Evolutionary conservation across 2,329 filamentous ascomycete genomes (phyloP).

Genomic region (Ophiocordyceps sinensis): DNA sequence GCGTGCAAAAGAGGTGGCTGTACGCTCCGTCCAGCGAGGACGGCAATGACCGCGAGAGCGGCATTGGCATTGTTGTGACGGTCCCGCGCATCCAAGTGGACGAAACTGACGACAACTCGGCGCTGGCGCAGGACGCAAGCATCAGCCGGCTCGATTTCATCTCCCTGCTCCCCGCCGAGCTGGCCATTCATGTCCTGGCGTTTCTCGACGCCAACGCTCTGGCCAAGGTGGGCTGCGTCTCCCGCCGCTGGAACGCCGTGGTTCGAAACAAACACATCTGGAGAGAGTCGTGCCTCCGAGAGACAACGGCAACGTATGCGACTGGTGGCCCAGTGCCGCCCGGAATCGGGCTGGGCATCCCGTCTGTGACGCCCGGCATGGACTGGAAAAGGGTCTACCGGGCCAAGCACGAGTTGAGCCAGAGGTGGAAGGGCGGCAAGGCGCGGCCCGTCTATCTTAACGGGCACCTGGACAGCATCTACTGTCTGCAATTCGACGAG

Average conservation of each 20-base stretch:
- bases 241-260: constrained; percentile 31
- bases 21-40: constrained; percentile 26
- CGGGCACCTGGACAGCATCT: constrained; percentile 90
- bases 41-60: constrained; percentile 45
- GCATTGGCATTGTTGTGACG: constrained; percentile 45
- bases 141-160: constrained; percentile 47
- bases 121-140: constrained; percentile 18
- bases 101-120: constrained; percentile 16
- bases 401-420: constrained; percentile 59
- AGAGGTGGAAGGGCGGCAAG: constrained; percentile 65
- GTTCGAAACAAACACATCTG: constrained; percentile 43
- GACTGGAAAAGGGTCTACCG: constrained; percentile 81
- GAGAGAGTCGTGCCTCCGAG: constrained; percentile 47
- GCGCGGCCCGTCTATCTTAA: constrained; percentile 79
- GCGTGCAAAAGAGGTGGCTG: constrained; percentile 27
- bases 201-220: constrained; percentile 40
- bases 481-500: constrained; percentile 97
- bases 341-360: constrained; percentile 43
- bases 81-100: constrained; percentile 24
- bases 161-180: constrained; percentile 36
- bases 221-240: constrained; percentile 34
- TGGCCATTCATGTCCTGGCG: constrained; percentile 43
- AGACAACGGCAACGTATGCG: constrained; percentile 46
- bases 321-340: constrained; percentile 37
- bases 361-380: constrained; percentile 41